phyloP scores from a whole-genome alignment of 2,329 filamentous ascomycete genomes.

The Cordyceps fumosorosea region DNA sequence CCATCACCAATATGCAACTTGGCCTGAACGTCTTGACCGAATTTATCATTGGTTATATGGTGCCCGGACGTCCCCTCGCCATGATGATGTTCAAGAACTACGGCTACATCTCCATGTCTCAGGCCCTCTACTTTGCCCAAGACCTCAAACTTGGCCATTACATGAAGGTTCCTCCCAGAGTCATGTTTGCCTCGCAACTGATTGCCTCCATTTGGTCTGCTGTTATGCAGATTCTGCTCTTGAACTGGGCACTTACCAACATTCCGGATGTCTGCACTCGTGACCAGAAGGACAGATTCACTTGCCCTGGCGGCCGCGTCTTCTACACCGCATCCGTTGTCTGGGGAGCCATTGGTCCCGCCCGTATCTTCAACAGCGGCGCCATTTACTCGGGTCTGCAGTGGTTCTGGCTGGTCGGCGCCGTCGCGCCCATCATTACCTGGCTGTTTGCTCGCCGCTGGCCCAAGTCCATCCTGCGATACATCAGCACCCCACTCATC shows the following conservation, averaged over 20 bases:
- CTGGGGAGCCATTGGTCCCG: conserved; percentile 67
- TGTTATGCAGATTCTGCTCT: conserved; percentile 55
- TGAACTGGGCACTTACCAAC: conserved; percentile 57
- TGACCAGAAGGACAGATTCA: conserved; percentile 49
- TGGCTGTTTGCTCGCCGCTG: conserved; percentile 56
- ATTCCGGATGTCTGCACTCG: conserved; percentile 57
- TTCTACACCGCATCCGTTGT: conserved; percentile 65
- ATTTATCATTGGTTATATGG: conserved; percentile 67
- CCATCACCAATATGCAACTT: conserved; percentile 55
- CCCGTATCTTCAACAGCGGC: conserved; percentile 58
- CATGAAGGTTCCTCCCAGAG: conserved; percentile 58
- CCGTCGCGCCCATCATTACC: conserved; percentile 54
- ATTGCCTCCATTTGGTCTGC: conserved; percentile 55
- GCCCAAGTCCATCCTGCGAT: conserved; percentile 56
- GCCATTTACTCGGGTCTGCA: conserved; percentile 58
- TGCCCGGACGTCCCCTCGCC: conserved; percentile 61
- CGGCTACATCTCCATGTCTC: conserved; percentile 61
- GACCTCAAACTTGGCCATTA: conserved; percentile 65
- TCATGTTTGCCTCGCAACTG: conserved; percentile 55
- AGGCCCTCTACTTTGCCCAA: conserved; percentile 58
- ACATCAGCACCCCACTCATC: conserved; percentile 61
- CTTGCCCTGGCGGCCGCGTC: conserved; percentile 46
- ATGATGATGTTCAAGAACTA: conserved; percentile 78
- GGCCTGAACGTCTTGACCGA: conserved; percentile 68
- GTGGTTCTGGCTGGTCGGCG: conserved; percentile 67